Conservation (phyloP, 345 rosid species). For the Eucalyptus tenuipes region DNA sequence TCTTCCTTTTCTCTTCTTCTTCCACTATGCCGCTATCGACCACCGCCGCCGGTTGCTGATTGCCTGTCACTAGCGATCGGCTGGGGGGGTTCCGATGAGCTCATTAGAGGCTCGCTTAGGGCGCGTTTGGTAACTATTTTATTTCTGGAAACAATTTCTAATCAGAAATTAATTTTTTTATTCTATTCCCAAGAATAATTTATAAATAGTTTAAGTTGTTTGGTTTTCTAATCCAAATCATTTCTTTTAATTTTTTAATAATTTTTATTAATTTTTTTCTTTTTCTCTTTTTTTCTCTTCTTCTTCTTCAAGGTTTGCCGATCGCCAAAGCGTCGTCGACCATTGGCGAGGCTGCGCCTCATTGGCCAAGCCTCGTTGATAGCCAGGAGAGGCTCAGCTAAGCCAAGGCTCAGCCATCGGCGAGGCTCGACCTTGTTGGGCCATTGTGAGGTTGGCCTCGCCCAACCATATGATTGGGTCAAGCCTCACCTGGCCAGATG, state of each 20-base stretch:
- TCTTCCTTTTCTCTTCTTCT: too few species aligned
- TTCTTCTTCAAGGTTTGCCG: too few species aligned
- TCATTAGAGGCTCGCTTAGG: fast-evolving
- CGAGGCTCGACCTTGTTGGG: fast-evolving
- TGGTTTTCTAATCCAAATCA: too few species aligned
- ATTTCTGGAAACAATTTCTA: fast-evolving
- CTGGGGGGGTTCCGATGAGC: fast-evolving
- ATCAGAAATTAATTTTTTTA: too few species aligned
- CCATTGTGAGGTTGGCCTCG: fast-evolving
- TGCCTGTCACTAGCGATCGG: fast-evolving
- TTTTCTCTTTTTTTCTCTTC: too few species aligned
- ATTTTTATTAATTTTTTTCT: too few species aligned
- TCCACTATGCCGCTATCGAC: fast-evolving
- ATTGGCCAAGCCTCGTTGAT: fast-evolving
- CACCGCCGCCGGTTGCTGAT: fast-evolving
- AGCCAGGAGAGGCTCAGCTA: fast-evolving
- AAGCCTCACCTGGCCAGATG: fast-evolving
- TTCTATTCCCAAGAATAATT: fast-evolving
- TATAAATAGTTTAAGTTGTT: too few species aligned
- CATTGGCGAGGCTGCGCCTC: fast-evolving
- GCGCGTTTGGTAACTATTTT: fast-evolving
- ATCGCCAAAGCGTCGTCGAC: fast-evolving
- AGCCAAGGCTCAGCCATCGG: too few species aligned
- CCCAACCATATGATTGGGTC: too few species aligned
- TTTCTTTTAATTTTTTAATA: too few species aligned